Base-by-base conservation (phyloP, 208 protist species). In the Crithidia thermophila region DNA sequence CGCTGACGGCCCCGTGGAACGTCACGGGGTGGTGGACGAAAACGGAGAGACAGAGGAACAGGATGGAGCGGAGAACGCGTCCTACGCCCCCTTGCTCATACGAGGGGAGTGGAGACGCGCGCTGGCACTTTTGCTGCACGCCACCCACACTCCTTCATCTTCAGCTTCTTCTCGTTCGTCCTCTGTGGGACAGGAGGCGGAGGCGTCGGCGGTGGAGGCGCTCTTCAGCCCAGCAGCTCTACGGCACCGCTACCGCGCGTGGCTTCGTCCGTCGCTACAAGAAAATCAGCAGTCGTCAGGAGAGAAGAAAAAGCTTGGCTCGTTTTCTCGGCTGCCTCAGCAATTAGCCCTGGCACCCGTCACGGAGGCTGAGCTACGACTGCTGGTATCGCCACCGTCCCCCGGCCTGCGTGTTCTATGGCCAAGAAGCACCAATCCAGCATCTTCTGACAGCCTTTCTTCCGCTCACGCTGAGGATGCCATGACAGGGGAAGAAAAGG, bases 331-430 rank as follows among this genome's bases (percentile, higher is more conserved):
- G n/a, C 52, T 76, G 13, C 70, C 70, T 14, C 33, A 25, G 21
- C 45, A 25, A 3, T 47, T 43, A 5, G 61, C 49, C 18, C 39
- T 28, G 3, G 63, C 60, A 3, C 23, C 70, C 3, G 57, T 70
- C 16, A 69, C 70, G 33, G 13, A 34, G 16, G 34, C 49, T 6
- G 70, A 76, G 55, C 30, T 70, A 40, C 70, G 43, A 3, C 42
- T 76, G 2, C 70, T 76, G 14, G 62, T 16, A 11, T 25, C 18
- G 4, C 70, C 70, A 4, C 63, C 70, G 6, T 76, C 62, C 14
- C 36, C 30, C 0, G 63, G 61, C 7, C 30, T 68, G 55, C 47
- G 42, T 27, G 50, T 68, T 23, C 49, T 10, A 14, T 6, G 42
- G 42, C 42, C 20, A 18, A 8, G 20, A 18, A 47, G 42, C 13